Evolutionary conservation across 176 grass and related monocot genomes (phyloP).

Genomic region (Secale cereale): DNA sequence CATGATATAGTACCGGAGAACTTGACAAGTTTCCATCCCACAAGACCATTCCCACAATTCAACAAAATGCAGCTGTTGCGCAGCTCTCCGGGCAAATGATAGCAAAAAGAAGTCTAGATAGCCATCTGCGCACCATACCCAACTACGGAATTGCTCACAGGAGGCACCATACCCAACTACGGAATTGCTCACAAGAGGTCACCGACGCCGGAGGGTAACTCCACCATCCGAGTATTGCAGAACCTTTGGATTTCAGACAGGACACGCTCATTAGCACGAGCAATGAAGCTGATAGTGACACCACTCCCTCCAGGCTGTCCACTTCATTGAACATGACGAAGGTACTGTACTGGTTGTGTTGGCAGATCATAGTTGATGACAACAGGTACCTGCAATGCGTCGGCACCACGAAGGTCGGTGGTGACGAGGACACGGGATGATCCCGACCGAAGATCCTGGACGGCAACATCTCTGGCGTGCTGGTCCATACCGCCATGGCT

Average conservation of each 20-base stretch:
- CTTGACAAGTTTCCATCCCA: neutral
- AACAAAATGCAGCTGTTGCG: neutral
- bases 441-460: slow-evolving; percentile 46
- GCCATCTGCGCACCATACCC: neutral
- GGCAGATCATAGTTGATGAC: slow-evolving; percentile 73
- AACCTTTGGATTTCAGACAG: slow-evolving; percentile 17
- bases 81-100: neutral
- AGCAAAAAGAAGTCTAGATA: neutral
- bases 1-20: neutral
- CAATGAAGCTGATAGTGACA: slow-evolving; percentile 1
- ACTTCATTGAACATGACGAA: neutral
- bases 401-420: slow-evolving; percentile 39
- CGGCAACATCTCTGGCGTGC: slow-evolving; percentile 41
- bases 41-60: neutral
- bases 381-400: slow-evolving; percentile 30
- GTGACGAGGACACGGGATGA: slow-evolving; percentile 43
- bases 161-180: neutral
- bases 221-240: neutral
- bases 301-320: neutral
- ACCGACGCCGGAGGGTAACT: neutral
- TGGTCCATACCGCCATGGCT: slow-evolving; percentile 62
- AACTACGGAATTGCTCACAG: neutral
- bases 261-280: neutral
- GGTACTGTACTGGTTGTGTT: neutral
- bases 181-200: neutral